Base-by-base conservation (phyloP, 1,284 basidiomycete species). In the Anthracocystis walkeri region DNA sequence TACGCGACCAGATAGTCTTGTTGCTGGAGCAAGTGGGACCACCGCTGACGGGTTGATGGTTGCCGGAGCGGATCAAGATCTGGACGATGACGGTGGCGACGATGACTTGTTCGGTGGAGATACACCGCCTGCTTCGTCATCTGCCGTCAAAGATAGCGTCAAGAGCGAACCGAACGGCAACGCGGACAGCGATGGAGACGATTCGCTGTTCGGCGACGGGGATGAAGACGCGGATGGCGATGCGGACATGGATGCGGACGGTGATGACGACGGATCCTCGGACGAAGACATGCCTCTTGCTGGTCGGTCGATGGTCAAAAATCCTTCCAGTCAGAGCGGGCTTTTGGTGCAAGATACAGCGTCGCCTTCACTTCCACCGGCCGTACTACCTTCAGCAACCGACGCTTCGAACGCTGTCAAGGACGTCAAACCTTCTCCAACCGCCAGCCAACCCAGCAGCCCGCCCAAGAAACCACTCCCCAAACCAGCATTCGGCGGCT, bases 401-500 rank as follows among this genome's bases (percentile, higher is more conserved):
- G 18, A 42, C 12, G 6, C 33, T 33, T 21, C 48, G 5, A 59
- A 52, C 7, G 41, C 21, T 16, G 29, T 31, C 33, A 51, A 55
- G 25, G 29, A 49, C 35, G 31, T 16, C 46, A 57, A 65, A 35
- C 49, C 49, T 12, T 25, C 52, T 29, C 31, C 54, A 7, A 5
- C 63, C 45, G 38, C 63, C 25, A 49, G 25, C 25, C n/a, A 21
- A 16, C 25, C 46, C 16, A 38, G 33, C 54, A 46, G 50, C 18
- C 21, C 60, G n/a, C 57, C 70, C 3, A 65, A 51, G 38, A 77
- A 65, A 25, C 16, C 65, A 20, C 67, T 80, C 4, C 81, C 82
- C 27, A 83, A 83, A 52, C 77, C 82, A 4, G 63, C 77, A 12
- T 82, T 83, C 51, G 82, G 81, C 12, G 79, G 79, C 18, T 77